Conservation (phyloP, 305 asterid species). For the Plantago coronopus region DNA sequence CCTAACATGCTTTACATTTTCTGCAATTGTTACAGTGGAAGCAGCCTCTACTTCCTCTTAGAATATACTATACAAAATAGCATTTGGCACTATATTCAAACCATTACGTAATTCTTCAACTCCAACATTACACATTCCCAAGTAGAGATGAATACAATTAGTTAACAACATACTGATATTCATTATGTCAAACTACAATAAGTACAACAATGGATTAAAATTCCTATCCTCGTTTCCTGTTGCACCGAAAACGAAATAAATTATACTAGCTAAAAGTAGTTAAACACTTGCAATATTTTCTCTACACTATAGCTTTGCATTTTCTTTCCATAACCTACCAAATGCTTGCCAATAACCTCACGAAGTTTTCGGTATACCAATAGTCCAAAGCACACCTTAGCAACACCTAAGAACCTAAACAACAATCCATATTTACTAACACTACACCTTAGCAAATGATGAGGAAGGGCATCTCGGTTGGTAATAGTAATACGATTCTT, state of each 20-base stretch:
- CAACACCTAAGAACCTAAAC: not conserved
- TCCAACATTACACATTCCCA: constrained; percentile 1
- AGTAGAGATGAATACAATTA: not conserved
- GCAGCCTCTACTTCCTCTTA: not conserved
- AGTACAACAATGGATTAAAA: not conserved
- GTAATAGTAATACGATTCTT: no score
- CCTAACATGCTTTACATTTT: not conserved
- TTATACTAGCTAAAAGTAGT: no score
- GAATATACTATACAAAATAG: no score
- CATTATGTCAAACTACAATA: constrained; percentile 1
- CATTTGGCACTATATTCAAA: not conserved
- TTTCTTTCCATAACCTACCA: not conserved
- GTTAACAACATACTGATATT: not conserved
- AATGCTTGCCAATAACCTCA: not conserved
- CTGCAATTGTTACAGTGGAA: not conserved
- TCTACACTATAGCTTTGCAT: no score
- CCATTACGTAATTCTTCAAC: not conserved
- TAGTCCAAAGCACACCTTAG: no score
- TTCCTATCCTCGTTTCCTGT: not conserved
- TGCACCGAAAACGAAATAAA: no score
- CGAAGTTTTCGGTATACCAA: not conserved
- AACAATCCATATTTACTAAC: not conserved
- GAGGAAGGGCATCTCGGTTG: no score
- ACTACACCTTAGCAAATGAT: not conserved
- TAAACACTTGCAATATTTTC: no score